A percentile compares a stretch with the other conserved stretches of the same genome.
These are phyloP conservation scores for Xylaria sp. DNA, from an alignment of 2,329 filamentous ascomycete genomes.

Conservation along the genomic window DNA sequence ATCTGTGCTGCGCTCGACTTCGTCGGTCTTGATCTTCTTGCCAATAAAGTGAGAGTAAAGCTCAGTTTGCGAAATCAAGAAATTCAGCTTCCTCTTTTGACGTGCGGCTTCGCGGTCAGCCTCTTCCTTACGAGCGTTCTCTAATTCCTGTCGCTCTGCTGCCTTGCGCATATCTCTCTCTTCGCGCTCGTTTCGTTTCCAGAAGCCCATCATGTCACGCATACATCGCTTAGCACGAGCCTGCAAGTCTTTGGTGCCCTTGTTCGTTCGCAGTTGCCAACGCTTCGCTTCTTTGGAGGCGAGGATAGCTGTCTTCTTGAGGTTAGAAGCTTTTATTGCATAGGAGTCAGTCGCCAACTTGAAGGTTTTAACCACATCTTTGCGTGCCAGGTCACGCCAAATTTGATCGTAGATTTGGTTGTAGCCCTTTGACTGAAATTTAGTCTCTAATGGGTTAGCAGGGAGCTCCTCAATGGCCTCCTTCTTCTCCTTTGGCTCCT, in stretches of 20 bases:
- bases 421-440: conserved; percentile 89
- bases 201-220: conserved; percentile 99
- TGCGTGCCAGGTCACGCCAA: conserved; percentile 91
- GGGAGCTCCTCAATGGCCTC: conserved; percentile 50
- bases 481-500: conserved; percentile 57
- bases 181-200: conserved; percentile 98
- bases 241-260: conserved; percentile 97
- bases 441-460: conserved; percentile 63
- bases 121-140: conserved; percentile 95
- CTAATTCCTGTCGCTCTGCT: conserved; percentile 93
- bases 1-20: conserved; percentile 90
- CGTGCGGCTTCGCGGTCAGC: conserved; percentile 96
- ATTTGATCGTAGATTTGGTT: conserved; percentile 98
- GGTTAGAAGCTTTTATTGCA: conserved; percentile 88
- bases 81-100: conserved; percentile 98
- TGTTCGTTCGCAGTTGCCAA: conserved; percentile 98
- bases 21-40: conserved; percentile 98
- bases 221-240: conserved; percentile 97
- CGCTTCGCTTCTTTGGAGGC: conserved; percentile 96
- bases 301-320: conserved; percentile 96
- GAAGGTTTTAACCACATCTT: conserved; percentile 92
- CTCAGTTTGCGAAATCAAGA: conserved; percentile 98
- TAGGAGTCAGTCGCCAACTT: conserved; percentile 88
- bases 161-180: conserved; percentile 94
- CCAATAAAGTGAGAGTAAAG: conserved; percentile 99